Evolutionary conservation across 2,329 filamentous ascomycete genomes (phyloP).

Genomic region (Ploettnerulaceae sp.): DNA sequence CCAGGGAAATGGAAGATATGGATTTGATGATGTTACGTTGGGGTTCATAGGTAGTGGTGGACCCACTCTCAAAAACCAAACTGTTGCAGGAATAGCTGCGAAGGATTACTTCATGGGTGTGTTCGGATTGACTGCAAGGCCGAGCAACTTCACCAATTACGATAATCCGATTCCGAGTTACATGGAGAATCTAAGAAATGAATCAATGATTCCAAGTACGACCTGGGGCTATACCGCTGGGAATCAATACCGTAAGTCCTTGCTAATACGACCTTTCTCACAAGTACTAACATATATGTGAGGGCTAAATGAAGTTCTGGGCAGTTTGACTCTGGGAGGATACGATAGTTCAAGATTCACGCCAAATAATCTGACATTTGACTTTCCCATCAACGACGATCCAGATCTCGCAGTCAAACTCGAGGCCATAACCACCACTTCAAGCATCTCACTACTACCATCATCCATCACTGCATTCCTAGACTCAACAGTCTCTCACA

Average conservation of each 20-base stretch:
- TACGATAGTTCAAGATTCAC: constrained; percentile 38
- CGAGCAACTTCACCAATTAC: constrained; percentile 35
- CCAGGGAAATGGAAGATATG: constrained; percentile 18
- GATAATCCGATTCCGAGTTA: constrained; percentile 35
- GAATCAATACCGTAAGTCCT: constrained; percentile 35
- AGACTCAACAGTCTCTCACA: constrained; percentile 37
- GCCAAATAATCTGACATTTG: constrained; percentile 35
- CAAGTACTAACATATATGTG: constrained; percentile 27
- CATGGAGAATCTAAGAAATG: constrained; percentile 34
- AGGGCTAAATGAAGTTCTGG: constrained; percentile 32
- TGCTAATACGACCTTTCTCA: background rate
- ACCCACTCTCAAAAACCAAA: constrained; percentile 18
- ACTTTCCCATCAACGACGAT: constrained; percentile 35
- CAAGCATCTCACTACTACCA: constrained; percentile 18
- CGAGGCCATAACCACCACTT: constrained; percentile 31
- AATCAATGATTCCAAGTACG: constrained; percentile 36
- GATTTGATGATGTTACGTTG: constrained; percentile 19
- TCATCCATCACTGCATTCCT: constrained; percentile 31
- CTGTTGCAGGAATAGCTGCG: constrained; percentile 14
- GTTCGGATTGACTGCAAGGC: constrained; percentile 37
- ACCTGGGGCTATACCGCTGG: constrained; percentile 41
- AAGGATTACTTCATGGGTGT: constrained; percentile 32
- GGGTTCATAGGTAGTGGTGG: constrained; percentile 23
- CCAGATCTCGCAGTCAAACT: constrained; percentile 37
- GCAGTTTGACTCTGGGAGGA: constrained; percentile 38